These are phyloP conservation scores for Coniochaeta hoffmannii DNA, from an alignment of 2,329 filamentous ascomycete genomes.

Conservation along the genomic window DNA sequence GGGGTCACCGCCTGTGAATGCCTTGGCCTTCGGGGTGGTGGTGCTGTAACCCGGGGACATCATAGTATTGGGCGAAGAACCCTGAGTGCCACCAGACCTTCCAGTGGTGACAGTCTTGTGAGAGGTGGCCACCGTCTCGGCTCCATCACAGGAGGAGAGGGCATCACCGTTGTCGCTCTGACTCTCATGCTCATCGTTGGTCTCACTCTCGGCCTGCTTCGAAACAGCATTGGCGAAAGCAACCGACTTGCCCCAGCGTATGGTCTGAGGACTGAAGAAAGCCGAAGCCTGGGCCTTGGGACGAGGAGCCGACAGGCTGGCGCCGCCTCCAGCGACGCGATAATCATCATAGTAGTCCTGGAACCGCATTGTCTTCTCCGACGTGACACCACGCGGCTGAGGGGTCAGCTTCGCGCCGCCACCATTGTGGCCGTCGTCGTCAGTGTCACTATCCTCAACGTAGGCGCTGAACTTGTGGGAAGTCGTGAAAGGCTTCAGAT, in stretches of 20 bases:
- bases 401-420: constrained; percentile 1
- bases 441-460: neutral
- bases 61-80: neutral
- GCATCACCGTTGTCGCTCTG: neutral
- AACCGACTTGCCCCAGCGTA: neutral
- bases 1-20: neutral
- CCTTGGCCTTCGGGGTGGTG: neutral
- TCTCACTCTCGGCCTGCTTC: neutral
- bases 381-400: neutral
- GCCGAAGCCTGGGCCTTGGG: neutral
- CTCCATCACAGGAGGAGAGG: neutral
- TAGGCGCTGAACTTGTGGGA: neutral
- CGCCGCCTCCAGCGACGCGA: neutral
- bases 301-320: neutral
- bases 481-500: neutral
- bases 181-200: neutral
- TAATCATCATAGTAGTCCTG: neutral
- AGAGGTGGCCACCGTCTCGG: neutral
- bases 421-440: neutral
- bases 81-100: neutral
- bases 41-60: neutral
- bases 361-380: neutral
- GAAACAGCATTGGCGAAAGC: neutral
- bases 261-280: neutral
- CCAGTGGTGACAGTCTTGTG: neutral